Conservation (phyloP, 2,329 filamentous ascomycete species). For the Trichoderma sp. region DNA sequence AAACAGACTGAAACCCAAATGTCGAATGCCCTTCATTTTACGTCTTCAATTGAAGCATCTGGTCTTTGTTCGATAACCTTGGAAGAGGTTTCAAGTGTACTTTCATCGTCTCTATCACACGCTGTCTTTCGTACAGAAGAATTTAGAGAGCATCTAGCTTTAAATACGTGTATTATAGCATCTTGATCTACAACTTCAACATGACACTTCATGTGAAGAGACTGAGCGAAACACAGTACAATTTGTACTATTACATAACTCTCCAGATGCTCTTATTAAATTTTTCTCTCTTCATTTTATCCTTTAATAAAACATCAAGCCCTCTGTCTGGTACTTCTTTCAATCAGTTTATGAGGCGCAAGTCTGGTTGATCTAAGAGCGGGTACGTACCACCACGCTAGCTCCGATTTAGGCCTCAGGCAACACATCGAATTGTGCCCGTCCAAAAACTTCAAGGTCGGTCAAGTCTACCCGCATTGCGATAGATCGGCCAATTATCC, state of each 20-base stretch:
- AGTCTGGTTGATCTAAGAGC: neutral
- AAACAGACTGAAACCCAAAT: too few species aligned
- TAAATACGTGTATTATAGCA: too few species aligned
- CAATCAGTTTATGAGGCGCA: neutral
- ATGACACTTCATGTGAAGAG: too few species aligned
- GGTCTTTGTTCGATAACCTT: too few species aligned
- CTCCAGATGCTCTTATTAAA: too few species aligned
- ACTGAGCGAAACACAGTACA: too few species aligned
- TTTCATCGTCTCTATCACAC: neutral
- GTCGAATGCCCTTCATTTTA: too few species aligned
- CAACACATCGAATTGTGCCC: neutral
- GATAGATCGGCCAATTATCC: neutral
- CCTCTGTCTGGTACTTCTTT: too few species aligned
- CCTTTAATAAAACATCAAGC: too few species aligned
- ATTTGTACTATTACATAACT: too few species aligned
- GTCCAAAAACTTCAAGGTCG: constrained; percentile 10
- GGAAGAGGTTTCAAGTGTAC: neutral
- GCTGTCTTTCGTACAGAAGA: neutral
- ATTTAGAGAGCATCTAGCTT: neutral
- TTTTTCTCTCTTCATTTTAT: too few species aligned
- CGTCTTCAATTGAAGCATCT: too few species aligned
- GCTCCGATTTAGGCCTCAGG: constrained; percentile 9
- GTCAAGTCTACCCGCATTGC: neutral
- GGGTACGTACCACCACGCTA: constrained; percentile 7
- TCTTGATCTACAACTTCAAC: neutral